A percentile compares a stretch with the other conserved stretches of the same genome.
Conservation (phyloP, 192 early-diverging fungal species). For the Funneliformis geosporum region DNA sequence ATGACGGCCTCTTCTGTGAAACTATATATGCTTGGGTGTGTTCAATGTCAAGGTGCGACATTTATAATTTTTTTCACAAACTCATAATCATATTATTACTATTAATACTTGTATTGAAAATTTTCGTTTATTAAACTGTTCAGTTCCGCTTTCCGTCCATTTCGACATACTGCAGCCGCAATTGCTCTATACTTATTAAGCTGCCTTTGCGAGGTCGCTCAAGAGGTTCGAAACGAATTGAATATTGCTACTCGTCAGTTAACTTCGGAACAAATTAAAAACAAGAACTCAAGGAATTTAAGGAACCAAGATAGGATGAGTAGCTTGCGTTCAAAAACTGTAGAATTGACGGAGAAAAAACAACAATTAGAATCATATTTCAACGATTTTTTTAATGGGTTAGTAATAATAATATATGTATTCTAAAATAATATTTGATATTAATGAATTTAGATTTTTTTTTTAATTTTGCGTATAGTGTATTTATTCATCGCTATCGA, state of each 20-base stretch:
- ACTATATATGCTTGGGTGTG: slow-evolving; percentile 66
- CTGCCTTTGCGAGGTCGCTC: slow-evolving; percentile 67
- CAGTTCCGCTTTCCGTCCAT: slow-evolving; percentile 80
- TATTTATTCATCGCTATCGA: slow-evolving; percentile 89
- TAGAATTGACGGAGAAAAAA: slow-evolving; percentile 57
- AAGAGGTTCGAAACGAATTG: slow-evolving; percentile 60
- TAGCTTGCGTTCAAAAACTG: slow-evolving; percentile 45
- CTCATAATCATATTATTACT: background rate
- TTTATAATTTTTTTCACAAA: background rate
- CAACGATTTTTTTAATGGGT: slow-evolving; percentile 78
- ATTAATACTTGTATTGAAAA: background rate
- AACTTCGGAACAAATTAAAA: slow-evolving; percentile 53
- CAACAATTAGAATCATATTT: slow-evolving; percentile 60
- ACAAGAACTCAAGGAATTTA: slow-evolving; percentile 30
- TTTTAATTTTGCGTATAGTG: slow-evolving; percentile 43
- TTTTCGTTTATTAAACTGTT: slow-evolving; percentile 32
- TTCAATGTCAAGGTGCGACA: slow-evolving; percentile 59
- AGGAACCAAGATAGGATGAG: slow-evolving; percentile 34
- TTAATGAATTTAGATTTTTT: slow-evolving; percentile 1
- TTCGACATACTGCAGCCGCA: slow-evolving; percentile 86
- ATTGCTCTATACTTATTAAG: slow-evolving; percentile 66
- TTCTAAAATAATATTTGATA: too few relatives aligned
- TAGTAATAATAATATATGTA: background rate
- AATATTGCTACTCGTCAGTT: slow-evolving; percentile 71
- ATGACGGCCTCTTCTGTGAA: slow-evolving; percentile 61